Percentiles rank a stretch among this genome's conserved stretches.
phyloP scores from a whole-genome alignment of 306 rosid genomes.

The Acacia acuminata region DNA sequence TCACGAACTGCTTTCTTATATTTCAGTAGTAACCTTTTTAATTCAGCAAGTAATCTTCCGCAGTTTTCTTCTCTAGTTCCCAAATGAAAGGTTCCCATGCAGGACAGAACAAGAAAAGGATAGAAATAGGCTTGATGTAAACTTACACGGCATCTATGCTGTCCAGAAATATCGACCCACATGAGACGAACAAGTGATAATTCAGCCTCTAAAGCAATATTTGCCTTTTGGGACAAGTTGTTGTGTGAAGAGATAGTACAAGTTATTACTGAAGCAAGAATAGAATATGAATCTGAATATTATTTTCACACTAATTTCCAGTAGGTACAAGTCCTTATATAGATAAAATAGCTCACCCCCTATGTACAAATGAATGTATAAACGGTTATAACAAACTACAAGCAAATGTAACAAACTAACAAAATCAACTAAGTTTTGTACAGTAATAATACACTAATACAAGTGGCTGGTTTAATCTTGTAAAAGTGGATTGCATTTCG shows the following conservation, averaged over 20 bases:
- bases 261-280: too few relatives aligned
- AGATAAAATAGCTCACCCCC: too few relatives aligned
- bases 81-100: slow-evolving; percentile 12
- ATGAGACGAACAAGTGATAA: slow-evolving; percentile 69
- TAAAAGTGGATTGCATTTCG: slow-evolving; percentile 72
- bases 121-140: not conserved
- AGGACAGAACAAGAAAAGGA: slow-evolving; percentile 3
- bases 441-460: too few relatives aligned
- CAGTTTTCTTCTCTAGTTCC: slow-evolving; percentile 2
- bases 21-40: not conserved
- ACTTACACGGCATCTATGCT: slow-evolving; percentile 94
- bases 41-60: slow-evolving; percentile 11
- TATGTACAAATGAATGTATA: too few relatives aligned
- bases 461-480: slow-evolving; percentile 43
- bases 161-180: slow-evolving; percentile 89
- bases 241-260: slow-evolving; percentile 35
- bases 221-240: slow-evolving; percentile 37
- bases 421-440: too few relatives aligned
- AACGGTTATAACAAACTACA: too few relatives aligned
- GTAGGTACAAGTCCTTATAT: too few relatives aligned
- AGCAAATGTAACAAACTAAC: too few relatives aligned
- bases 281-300: too few relatives aligned
- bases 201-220: slow-evolving; percentile 41
- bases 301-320: too few relatives aligned
- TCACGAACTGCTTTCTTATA: not conserved